phyloP scores from a whole-genome alignment of 2,329 filamentous ascomycete species.

The Colletotrichum endophyticum region DNA sequence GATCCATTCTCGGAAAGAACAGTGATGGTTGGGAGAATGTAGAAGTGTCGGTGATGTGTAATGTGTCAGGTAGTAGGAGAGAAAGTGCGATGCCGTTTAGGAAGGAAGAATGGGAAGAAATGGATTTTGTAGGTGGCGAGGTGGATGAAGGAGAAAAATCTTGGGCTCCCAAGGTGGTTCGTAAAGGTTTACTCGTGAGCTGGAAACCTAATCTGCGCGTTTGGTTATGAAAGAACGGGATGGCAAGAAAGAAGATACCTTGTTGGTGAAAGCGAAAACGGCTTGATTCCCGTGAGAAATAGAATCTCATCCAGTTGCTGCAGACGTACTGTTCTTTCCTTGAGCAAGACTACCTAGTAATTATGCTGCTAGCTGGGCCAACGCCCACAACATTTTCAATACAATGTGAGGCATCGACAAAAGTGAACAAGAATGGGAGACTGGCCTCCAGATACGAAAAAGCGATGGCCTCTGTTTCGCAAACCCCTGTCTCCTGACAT shows the following conservation, averaged over 20 bases:
- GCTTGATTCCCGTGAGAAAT: fast-evolving
- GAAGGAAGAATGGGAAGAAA: neutral
- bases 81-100: neutral
- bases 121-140: neutral
- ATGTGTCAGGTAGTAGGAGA: neutral
- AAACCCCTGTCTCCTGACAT: neutral
- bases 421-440: neutral
- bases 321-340: too few relatives aligned
- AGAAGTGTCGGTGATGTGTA: neutral
- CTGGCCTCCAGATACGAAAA: neutral
- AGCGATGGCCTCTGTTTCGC: neutral
- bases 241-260: neutral
- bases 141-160: neutral
- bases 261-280: neutral
- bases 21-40: neutral
- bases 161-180: neutral
- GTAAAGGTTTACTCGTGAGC: neutral
- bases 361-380: neutral
- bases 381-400: neutral
- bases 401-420: neutral
- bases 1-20: neutral
- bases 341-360: too few relatives aligned
- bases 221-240: neutral
- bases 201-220: neutral
- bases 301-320: neutral